phyloP scores from a whole-genome alignment of 345 rosid species.

The Noccaea caerulescens region DNA sequence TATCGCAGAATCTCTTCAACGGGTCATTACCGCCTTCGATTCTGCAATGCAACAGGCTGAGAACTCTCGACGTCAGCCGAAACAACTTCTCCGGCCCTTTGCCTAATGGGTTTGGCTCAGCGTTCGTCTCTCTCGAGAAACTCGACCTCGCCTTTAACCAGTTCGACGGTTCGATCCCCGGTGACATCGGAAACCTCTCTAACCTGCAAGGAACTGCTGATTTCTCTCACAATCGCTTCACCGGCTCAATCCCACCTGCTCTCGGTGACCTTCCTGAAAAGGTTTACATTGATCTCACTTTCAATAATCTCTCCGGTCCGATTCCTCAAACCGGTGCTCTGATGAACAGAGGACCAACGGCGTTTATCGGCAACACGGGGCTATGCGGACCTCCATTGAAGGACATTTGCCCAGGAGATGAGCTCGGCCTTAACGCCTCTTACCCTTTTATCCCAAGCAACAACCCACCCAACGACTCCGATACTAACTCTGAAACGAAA shows the following conservation, averaged over 20 bases:
- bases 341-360: conserved; percentile 92
- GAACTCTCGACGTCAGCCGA: conserved; percentile 70
- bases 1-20: conserved; percentile 79
- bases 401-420: conserved; percentile 63
- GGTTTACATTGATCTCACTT: conserved; percentile 90
- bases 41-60: conserved; percentile 76
- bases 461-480: conserved; percentile 50
- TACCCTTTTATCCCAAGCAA: conserved; percentile 75
- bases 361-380: conserved; percentile 83
- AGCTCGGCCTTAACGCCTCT: conserved; percentile 58
- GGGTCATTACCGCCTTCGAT: conserved; percentile 75
- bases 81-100: conserved; percentile 80
- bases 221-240: conserved; percentile 81
- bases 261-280: conserved; percentile 89
- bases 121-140: conserved; percentile 68
- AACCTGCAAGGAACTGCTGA: conserved; percentile 94
- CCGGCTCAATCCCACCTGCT: conserved; percentile 79
- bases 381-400: conserved; percentile 94
- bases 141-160: conserved; percentile 83
- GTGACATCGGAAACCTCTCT: conserved; percentile 80
- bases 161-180: conserved; percentile 72
- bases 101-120: conserved; percentile 70
- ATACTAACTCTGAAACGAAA: conserved; percentile 43
- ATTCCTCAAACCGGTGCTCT: conserved; percentile 96
- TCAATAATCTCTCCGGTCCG: conserved; percentile 86